These are phyloP conservation scores for Microthlaspi erraticum DNA, from an alignment of 345 rosid species.

Conservation along the genomic window DNA sequence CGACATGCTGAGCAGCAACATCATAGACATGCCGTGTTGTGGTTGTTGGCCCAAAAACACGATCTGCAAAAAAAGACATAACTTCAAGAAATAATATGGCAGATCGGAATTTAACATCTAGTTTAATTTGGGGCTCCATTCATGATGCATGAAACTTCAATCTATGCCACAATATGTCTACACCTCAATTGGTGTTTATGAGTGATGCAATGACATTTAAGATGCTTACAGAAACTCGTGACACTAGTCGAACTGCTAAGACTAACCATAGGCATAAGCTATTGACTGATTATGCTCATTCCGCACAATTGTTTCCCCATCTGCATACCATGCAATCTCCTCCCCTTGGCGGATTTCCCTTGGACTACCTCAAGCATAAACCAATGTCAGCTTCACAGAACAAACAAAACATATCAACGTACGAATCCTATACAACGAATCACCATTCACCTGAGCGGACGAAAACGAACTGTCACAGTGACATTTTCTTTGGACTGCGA, in stretches of 20 bases:
- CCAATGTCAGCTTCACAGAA: slow-evolving; percentile 33
- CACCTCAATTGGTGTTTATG: background rate
- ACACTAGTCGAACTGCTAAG: slow-evolving; percentile 19
- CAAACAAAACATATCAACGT: background rate
- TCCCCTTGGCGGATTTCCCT: slow-evolving; percentile 92
- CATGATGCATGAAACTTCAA: slow-evolving; percentile 8
- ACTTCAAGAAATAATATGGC: slow-evolving; percentile 23
- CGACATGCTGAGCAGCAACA: slow-evolving; percentile 94
- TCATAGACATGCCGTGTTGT: slow-evolving; percentile 97
- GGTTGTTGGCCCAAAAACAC: slow-evolving; percentile 96
- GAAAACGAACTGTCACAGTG: slow-evolving; percentile 91
- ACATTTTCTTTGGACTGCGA: slow-evolving; percentile 85
- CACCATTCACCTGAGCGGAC: slow-evolving; percentile 77
- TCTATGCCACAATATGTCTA: background rate
- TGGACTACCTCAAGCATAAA: slow-evolving; percentile 57
- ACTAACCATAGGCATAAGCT: slow-evolving; percentile 94
- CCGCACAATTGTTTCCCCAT: slow-evolving; percentile 90
- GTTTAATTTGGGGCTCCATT: background rate
- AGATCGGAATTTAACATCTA: background rate
- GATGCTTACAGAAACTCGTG: slow-evolving; percentile 26
- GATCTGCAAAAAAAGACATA: slow-evolving; percentile 56
- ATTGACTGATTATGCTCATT: slow-evolving; percentile 76
- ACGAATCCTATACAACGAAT: slow-evolving; percentile 16
- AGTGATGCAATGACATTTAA: background rate
- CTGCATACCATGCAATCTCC: slow-evolving; percentile 98